A percentile compares a stretch with the other conserved stretches of the same genome.
phyloP scores from a whole-genome alignment of 768 basidiomycete genomes.

The Rhizopogon vesiculosus region DNA sequence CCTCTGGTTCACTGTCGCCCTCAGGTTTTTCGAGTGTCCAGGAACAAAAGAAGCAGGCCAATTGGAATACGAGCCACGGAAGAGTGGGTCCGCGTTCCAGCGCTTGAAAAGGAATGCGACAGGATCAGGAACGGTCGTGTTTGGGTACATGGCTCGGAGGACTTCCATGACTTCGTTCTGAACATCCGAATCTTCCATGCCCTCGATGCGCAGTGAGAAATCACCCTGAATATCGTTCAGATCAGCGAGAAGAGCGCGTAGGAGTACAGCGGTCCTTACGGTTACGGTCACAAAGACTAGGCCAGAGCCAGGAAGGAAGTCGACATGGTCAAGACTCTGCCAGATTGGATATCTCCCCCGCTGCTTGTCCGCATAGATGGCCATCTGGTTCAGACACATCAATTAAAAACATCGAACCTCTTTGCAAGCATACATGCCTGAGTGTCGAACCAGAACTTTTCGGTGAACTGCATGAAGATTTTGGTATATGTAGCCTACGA shows the following conservation, averaged over 20 bases:
- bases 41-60: constrained; percentile 62
- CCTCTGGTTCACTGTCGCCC: constrained; percentile 43
- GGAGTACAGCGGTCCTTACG: constrained; percentile 6
- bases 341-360: constrained; percentile 64
- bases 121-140: constrained; percentile 49
- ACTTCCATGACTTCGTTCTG: constrained; percentile 52
- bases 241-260: background rate
- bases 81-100: constrained; percentile 50
- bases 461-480: constrained; percentile 59
- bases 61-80: constrained; percentile 51
- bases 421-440: constrained; percentile 20
- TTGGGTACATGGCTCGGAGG: constrained; percentile 56
- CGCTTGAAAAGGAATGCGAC: constrained; percentile 48
- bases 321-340: constrained; percentile 56
- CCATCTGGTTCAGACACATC: constrained; percentile 21
- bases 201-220: constrained; percentile 55
- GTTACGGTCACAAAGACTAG: constrained; percentile 31
- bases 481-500: constrained; percentile 55
- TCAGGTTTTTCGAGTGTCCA: constrained; percentile 50
- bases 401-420: background rate
- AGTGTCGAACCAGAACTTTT: constrained; percentile 56
- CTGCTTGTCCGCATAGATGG: constrained; percentile 50
- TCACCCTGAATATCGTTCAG: constrained; percentile 41
- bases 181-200: constrained; percentile 40
- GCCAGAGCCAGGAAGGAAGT: constrained; percentile 58